These are phyloP conservation scores for Alternaria metachromatica DNA, from an alignment of 2,329 filamentous ascomycete genomes.

Conservation along the genomic window DNA sequence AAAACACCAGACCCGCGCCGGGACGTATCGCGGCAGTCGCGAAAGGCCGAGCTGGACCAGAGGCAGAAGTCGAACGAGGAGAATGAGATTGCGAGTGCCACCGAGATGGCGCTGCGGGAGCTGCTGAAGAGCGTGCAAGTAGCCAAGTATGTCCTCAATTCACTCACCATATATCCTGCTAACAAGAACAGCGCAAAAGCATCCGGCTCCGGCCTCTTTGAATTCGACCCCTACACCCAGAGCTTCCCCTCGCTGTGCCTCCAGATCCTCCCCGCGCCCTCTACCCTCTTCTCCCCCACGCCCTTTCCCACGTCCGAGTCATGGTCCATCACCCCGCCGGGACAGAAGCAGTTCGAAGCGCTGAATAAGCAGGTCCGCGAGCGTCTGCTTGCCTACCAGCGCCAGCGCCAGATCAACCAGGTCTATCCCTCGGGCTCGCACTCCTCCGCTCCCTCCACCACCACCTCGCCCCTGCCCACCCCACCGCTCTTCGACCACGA, in stretches of 20 bases:
- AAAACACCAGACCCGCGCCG: conserved; percentile 53
- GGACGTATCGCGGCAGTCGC: conserved; percentile 42
- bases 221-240: conserved; percentile 84
- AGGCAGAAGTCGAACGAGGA: conserved; percentile 71
- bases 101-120: conserved; percentile 85
- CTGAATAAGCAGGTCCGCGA: conserved; percentile 71
- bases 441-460: conserved; percentile 35
- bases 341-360: conserved; percentile 74
- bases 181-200: conserved; percentile 50
- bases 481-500: conserved; percentile 60
- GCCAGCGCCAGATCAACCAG: conserved; percentile 45
- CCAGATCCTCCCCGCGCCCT: conserved; percentile 78
- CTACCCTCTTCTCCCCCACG: conserved; percentile 80
- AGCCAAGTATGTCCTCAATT: conserved; percentile 67
- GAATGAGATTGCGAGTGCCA: conserved; percentile 78
- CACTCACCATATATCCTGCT: not conserved
- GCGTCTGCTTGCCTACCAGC: conserved; percentile 60
- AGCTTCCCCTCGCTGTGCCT: conserved; percentile 87
- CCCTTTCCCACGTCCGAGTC: conserved; percentile 79
- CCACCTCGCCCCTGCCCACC: conserved; percentile 46
- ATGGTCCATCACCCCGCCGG: conserved; percentile 81
- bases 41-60: conserved; percentile 68
- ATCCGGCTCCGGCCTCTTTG: conserved; percentile 61
- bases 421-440: conserved; percentile 36
- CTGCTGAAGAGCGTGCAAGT: conserved; percentile 81